Evolutionary conservation across 2,329 filamentous ascomycete genomes (phyloP).

Genomic region (Mariannaea elegans): DNA sequence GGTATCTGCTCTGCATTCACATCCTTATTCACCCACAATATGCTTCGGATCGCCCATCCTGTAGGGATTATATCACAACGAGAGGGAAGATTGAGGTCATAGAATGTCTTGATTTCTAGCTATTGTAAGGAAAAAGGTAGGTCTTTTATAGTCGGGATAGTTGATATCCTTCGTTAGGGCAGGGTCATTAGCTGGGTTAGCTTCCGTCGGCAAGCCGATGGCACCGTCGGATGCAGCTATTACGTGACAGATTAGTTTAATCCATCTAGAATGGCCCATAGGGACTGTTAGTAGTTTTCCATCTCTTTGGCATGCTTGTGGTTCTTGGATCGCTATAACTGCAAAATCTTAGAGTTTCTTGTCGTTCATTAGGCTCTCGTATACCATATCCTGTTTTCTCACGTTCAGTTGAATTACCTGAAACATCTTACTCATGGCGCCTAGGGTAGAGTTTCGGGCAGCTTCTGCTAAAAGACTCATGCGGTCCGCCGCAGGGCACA

Average conservation of each 20-base stretch:
- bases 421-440: slow-evolving; percentile 6
- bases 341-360: slow-evolving; percentile 6
- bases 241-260: too few relatives aligned
- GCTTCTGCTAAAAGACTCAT: slow-evolving; percentile 16
- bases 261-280: slow-evolving; percentile 5
- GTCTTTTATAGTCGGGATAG: too few relatives aligned
- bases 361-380: slow-evolving; percentile 17
- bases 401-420: slow-evolving; percentile 11
- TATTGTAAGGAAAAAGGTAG: too few relatives aligned
- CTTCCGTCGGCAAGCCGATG: too few relatives aligned
- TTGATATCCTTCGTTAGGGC: too few relatives aligned
- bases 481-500: slow-evolving; percentile 5
- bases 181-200: too few relatives aligned
- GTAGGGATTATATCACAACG: slow-evolving; percentile 8
- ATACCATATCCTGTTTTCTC: slow-evolving; percentile 12
- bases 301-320: slow-evolving; percentile 1
- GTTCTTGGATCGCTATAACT: slow-evolving; percentile 14
- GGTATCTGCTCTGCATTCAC: slow-evolving; percentile 13
- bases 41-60: slow-evolving; percentile 12
- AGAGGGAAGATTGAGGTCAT: too few relatives aligned
- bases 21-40: slow-evolving; percentile 15
- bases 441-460: slow-evolving; percentile 14
- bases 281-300: slow-evolving; percentile 6
- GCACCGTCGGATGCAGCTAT: too few relatives aligned
- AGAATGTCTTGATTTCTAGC: too few relatives aligned